These are phyloP conservation scores for Puccinia triticina DNA, from an alignment of 1,284 basidiomycete species.

Conservation along the genomic window DNA sequence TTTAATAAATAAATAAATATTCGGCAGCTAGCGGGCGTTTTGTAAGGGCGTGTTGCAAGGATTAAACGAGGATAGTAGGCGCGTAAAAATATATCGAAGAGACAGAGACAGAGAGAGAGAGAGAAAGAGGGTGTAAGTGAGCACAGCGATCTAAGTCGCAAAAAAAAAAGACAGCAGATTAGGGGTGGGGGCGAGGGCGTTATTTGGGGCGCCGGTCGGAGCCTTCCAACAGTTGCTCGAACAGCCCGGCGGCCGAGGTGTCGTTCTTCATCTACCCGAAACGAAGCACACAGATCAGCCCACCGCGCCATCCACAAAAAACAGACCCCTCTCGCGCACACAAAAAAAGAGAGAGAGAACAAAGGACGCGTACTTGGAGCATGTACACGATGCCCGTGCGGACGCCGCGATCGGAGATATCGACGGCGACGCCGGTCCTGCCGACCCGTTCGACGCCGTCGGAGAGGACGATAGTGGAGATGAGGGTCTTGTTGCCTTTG, in stretches of 20 bases:
- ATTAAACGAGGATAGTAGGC: too few relatives aligned
- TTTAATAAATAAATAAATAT: too few relatives aligned
- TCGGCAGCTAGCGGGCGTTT: too few relatives aligned
- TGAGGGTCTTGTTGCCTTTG: constrained; percentile 73
- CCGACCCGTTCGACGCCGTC: constrained; percentile 97
- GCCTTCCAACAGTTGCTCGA: constrained; percentile 82
- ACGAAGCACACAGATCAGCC: not conserved
- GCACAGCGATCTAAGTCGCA: not conserved
- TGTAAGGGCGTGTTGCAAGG: too few relatives aligned
- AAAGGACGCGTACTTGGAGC: constrained; percentile 74
- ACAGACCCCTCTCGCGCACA: too few relatives aligned
- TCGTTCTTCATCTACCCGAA: constrained; percentile 69
- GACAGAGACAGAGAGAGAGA: not conserved
- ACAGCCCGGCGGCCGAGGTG: constrained; percentile 78
- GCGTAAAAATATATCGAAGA: too few relatives aligned
- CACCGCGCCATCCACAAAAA: not conserved
- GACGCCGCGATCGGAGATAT: constrained; percentile 83
- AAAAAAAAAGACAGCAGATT: not conserved
- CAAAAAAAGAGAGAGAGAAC: not conserved
- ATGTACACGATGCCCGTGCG: constrained; percentile 97
- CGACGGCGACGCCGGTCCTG: constrained; percentile 94
- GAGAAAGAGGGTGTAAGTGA: not conserved
- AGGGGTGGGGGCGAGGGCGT: too few relatives aligned
- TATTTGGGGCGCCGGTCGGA: constrained; percentile 68
- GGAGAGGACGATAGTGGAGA: constrained; percentile 91